These are phyloP conservation scores for Penicillium sumatraense DNA, from an alignment of 2,329 filamentous ascomycete species.

Conservation along the genomic window DNA sequence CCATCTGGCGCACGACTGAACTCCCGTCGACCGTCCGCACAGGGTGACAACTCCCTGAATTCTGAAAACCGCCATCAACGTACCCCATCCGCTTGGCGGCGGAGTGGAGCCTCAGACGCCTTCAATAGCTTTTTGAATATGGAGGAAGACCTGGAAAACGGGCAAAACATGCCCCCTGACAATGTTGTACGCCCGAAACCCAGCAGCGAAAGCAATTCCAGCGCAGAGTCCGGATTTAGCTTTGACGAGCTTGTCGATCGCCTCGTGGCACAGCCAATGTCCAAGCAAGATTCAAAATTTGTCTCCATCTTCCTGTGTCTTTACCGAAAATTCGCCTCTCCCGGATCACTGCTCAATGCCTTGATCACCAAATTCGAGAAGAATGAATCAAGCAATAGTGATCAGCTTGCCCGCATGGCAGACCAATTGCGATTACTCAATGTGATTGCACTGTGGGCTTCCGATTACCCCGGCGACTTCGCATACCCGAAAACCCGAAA, in stretches of 20 bases:
- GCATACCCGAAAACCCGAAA: conserved; percentile 74
- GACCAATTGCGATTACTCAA: conserved; percentile 83
- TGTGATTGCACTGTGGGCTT: conserved; percentile 86
- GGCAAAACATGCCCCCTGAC: conserved; percentile 33
- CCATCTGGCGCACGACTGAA: conserved; percentile 42
- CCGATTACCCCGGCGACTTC: conserved; percentile 90
- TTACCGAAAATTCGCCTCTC: conserved; percentile 91
- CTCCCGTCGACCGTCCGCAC: conserved; percentile 34
- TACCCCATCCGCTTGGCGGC: conserved; percentile 42
- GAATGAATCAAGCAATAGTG: conserved; percentile 73
- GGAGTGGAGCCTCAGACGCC: conserved; percentile 46
- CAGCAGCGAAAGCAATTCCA: conserved; percentile 36
- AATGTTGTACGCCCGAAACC: conserved; percentile 36
- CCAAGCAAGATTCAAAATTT: conserved; percentile 88
- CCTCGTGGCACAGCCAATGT: conserved; percentile 79
- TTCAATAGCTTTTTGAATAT: conserved; percentile 49
- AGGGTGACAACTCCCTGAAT: conserved; percentile 34
- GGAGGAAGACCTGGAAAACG: conserved; percentile 46
- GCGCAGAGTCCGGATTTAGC: conserved; percentile 42
- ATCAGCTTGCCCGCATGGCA: conserved; percentile 76
- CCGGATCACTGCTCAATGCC: conserved; percentile 74
- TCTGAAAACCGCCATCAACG: conserved; percentile 39
- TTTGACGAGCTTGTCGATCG: conserved; percentile 80
- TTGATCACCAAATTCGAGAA: conserved; percentile 68
- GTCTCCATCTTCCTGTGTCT: conserved; percentile 85